phyloP scores from a whole-genome alignment of 768 basidiomycete genomes.

The Daedaleopsis sinensis region DNA sequence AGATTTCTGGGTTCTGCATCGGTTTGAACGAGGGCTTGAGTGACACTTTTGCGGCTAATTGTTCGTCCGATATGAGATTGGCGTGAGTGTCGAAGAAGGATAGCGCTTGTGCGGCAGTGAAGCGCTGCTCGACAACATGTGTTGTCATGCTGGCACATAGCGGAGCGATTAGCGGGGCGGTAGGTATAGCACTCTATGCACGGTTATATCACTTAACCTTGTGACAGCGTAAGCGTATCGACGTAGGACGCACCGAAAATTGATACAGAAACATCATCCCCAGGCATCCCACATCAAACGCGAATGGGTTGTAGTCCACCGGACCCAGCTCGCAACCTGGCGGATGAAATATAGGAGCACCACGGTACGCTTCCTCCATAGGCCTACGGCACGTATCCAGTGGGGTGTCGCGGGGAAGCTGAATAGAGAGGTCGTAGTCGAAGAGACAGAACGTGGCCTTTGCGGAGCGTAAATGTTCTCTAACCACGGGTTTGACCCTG shows the following conservation, averaged over 20 bases:
- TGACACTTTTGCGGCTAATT: no score
- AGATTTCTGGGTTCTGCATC: no score
- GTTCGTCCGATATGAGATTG: background rate
- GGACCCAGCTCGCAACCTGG: background rate
- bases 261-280: background rate
- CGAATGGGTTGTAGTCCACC: constrained; percentile 1
- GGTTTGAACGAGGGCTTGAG: no score
- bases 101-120: background rate
- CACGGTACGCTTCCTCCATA: background rate
- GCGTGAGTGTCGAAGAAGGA: background rate
- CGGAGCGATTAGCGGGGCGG: background rate
- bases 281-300: constrained; percentile 1
- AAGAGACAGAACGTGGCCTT: background rate
- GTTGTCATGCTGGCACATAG: background rate
- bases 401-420: background rate
- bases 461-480: no score
- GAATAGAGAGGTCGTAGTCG: background rate
- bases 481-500: background rate
- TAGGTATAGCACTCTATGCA: background rate
- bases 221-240: background rate
- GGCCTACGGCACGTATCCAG: background rate
- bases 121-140: background rate
- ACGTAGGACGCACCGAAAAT: background rate
- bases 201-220: background rate
- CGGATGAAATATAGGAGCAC: background rate